A percentile compares a stretch with the other conserved stretches of the same genome.
phyloP scores from a whole-genome alignment of 139 green algal species.

The Zygnema cylindricum region DNA sequence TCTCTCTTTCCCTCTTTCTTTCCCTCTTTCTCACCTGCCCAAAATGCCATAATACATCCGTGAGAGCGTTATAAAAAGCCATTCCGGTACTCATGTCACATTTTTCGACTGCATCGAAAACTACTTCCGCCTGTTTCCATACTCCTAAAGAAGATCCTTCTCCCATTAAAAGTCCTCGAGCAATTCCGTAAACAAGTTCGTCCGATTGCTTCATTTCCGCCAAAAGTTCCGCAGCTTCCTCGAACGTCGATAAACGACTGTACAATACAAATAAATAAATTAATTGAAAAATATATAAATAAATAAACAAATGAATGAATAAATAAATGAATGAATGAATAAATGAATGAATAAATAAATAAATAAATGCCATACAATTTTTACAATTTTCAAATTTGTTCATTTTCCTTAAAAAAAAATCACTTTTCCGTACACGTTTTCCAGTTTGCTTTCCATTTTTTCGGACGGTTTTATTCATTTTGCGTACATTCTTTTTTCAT shows the following conservation, averaged over 20 bases:
- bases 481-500: too few relatives aligned
- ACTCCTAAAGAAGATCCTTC: neutral
- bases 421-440: too few relatives aligned
- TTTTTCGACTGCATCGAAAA: conserved; percentile 23
- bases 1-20: neutral
- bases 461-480: too few relatives aligned
- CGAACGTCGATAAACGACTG: conserved; percentile 19
- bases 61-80: conserved; percentile 55
- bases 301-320: too few relatives aligned
- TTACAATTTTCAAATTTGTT: too few relatives aligned
- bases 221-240: conserved; percentile 29
- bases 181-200: conserved; percentile 40
- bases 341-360: too few relatives aligned
- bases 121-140: neutral
- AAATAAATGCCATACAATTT: neutral
- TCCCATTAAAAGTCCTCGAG: conserved; percentile 32
- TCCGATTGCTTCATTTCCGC: conserved; percentile 23
- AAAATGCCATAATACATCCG: conserved; percentile 56
- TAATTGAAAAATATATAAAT: neutral
- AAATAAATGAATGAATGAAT: too few relatives aligned
- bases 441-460: too few relatives aligned
- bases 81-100: conserved; percentile 16
- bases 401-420: too few relatives aligned
- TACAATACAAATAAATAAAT: neutral
- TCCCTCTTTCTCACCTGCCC: conserved; percentile 29